These are phyloP conservation scores for Podochytrium sp. DNA, from an alignment of 192 early-diverging fungal genomes.

Conservation along the genomic window DNA sequence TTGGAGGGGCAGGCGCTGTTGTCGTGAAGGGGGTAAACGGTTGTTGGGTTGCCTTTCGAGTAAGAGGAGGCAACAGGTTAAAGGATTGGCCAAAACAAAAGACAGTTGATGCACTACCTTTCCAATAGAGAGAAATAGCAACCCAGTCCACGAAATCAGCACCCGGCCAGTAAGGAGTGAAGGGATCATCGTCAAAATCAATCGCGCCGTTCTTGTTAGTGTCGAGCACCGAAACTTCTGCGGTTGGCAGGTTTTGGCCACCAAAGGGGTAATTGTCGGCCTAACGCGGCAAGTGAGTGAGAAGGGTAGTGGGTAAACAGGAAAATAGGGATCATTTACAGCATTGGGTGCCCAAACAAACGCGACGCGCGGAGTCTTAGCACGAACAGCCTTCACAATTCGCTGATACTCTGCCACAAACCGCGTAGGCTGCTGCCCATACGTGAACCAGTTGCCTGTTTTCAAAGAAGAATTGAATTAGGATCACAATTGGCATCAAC, in stretches of 20 bases:
- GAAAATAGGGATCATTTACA: conserved; percentile 37
- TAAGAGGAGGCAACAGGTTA: conserved; percentile 5
- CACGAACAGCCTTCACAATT: background rate
- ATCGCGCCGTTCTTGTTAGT: conserved; percentile 38
- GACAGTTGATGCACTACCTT: too few species aligned
- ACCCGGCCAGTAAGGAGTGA: conserved; percentile 52
- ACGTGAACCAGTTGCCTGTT: conserved; percentile 42
- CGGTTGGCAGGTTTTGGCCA: background rate
- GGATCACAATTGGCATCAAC: too few species aligned
- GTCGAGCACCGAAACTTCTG: conserved; percentile 29
- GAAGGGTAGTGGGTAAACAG: background rate
- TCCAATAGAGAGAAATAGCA: conserved; percentile 38
- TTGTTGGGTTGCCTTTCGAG: conserved; percentile 27
- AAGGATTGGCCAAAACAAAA: too few species aligned
- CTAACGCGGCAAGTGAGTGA: background rate
- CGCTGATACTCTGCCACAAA: conserved; percentile 10
- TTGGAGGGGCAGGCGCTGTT: background rate
- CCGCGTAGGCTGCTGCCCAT: conserved; percentile 14
- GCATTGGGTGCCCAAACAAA: conserved; percentile 53
- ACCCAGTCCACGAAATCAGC: conserved; percentile 54
- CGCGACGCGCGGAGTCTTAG: conserved; percentile 20
- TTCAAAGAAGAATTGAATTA: background rate
- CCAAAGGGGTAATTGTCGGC: conserved; percentile 12
- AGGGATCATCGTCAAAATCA: conserved; percentile 47
- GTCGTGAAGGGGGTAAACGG: conserved; percentile 3